Conservation (phyloP, 495 filamentous ascomycete genomes). For the Chaetomium tenue region DNA sequence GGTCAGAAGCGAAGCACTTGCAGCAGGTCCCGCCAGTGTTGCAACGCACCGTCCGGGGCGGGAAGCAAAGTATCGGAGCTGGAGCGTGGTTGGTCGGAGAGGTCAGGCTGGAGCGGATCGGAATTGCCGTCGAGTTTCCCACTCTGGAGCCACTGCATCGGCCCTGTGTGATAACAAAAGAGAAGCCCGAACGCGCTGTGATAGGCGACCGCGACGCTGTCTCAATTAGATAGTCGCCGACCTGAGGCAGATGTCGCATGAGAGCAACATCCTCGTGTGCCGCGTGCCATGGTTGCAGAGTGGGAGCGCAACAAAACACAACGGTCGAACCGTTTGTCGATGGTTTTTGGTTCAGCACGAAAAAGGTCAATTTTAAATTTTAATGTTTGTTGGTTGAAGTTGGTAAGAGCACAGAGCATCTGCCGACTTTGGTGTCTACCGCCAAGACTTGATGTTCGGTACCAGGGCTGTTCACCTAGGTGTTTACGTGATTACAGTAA, state of each 20-base stretch:
- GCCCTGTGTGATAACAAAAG: conserved; percentile 2
- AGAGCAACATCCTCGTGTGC: not conserved
- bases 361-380: not conserved
- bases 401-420: not conserved
- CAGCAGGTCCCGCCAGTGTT: conserved; percentile 1
- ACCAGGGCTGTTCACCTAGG: not conserved
- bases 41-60: not conserved
- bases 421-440: not conserved
- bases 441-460: not conserved
- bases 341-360: not conserved
- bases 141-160: not conserved
- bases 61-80: not conserved
- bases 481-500: not conserved
- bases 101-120: conserved; percentile 12
- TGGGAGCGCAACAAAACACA: not conserved
- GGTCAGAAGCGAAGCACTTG: conserved; percentile 6
- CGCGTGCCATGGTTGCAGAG: conserved; percentile 5
- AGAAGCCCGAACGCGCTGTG: not conserved
- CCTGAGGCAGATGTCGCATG: not conserved
- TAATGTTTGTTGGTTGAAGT: not conserved
- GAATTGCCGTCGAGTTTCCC: conserved; percentile 14
- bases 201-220: conserved; percentile 6
- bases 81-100: not conserved
- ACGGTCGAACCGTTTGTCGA: conserved; percentile 1
- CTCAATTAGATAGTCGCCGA: conserved; percentile 8